Conservation (phyloP, 169 alveolate species). For the Cryptosporidium sp. region DNA sequence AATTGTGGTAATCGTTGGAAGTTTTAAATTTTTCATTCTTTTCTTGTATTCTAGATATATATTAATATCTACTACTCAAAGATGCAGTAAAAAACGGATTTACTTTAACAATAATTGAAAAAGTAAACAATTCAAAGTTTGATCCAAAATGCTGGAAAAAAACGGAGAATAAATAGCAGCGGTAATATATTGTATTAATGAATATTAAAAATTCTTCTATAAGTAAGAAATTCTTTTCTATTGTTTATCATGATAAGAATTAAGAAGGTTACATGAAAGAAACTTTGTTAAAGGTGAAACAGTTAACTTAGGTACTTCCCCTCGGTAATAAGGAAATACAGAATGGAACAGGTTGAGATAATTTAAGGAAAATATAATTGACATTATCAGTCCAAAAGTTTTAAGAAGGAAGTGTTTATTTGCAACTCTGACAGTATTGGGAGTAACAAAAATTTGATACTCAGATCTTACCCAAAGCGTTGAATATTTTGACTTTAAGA, state of each 20-base stretch:
- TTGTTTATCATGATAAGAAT: slow-evolving; percentile 56
- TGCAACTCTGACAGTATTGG: slow-evolving; percentile 68
- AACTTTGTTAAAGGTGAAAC: slow-evolving; percentile 56
- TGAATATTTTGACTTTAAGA: slow-evolving; percentile 16
- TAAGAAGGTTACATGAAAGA: slow-evolving; percentile 54
- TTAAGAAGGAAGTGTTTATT: slow-evolving; percentile 63
- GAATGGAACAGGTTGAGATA: slow-evolving; percentile 56
- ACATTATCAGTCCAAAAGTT: slow-evolving; percentile 49
- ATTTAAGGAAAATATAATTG: slow-evolving; percentile 57
- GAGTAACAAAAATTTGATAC: slow-evolving; percentile 64
- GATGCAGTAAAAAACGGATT: too few relatives aligned
- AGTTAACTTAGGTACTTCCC: slow-evolving; percentile 61
- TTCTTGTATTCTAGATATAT: neutral
- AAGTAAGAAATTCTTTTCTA: neutral
- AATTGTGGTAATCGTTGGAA: slow-evolving; percentile 95
- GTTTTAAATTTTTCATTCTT: slow-evolving; percentile 79
- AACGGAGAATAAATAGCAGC: too few relatives aligned
- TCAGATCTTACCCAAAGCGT: slow-evolving; percentile 73
- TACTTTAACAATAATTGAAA: too few relatives aligned
- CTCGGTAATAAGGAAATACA: slow-evolving; percentile 63
- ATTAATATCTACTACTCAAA: neutral
- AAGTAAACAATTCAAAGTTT: too few relatives aligned
- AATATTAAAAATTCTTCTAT: neutral
- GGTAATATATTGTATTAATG: neutral
- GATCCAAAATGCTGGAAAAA: neutral